phyloP scores from a whole-genome alignment of 768 basidiomycete genomes.

The Glaciozyma antarctica region DNA sequence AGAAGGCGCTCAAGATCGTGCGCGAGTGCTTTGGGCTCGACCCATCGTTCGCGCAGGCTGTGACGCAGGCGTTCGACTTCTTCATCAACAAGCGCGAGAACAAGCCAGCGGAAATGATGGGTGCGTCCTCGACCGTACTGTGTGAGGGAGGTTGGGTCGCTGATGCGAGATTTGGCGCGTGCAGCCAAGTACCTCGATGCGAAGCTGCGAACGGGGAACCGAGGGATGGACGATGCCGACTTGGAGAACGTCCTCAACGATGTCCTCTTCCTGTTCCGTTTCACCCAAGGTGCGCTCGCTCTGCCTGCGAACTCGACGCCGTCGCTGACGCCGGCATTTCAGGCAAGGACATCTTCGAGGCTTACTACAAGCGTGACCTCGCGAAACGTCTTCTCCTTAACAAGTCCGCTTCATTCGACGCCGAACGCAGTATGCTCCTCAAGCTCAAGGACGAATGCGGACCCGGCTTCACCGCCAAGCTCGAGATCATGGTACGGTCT shows the following conservation, averaged over 20 bases:
- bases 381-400: slow-evolving; percentile 80
- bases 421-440: slow-evolving; percentile 72
- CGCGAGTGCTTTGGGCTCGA: slow-evolving; percentile 49
- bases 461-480: slow-evolving; percentile 77
- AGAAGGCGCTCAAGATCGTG: slow-evolving; percentile 50
- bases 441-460: slow-evolving; percentile 88
- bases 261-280: slow-evolving; percentile 67
- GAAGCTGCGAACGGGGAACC: slow-evolving; percentile 78
- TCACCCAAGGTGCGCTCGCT: slow-evolving; percentile 50
- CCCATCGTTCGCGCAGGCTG: slow-evolving; percentile 29
- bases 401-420: slow-evolving; percentile 74
- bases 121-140: slow-evolving; percentile 16
- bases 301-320: neutral
- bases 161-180: slow-evolving; percentile 43
- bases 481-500: slow-evolving; percentile 65
- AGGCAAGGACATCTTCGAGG: slow-evolving; percentile 88
- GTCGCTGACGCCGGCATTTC: neutral
- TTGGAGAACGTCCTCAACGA: slow-evolving; percentile 58
- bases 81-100: slow-evolving; percentile 61
- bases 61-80: slow-evolving; percentile 56
- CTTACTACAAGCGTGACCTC: slow-evolving; percentile 77
- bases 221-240: slow-evolving; percentile 52
- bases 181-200: slow-evolving; percentile 75
- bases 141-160: neutral
- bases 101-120: slow-evolving; percentile 82